Base-by-base conservation (phyloP, 106 monocot genomes). In the Hemerocallis citrina region DNA sequence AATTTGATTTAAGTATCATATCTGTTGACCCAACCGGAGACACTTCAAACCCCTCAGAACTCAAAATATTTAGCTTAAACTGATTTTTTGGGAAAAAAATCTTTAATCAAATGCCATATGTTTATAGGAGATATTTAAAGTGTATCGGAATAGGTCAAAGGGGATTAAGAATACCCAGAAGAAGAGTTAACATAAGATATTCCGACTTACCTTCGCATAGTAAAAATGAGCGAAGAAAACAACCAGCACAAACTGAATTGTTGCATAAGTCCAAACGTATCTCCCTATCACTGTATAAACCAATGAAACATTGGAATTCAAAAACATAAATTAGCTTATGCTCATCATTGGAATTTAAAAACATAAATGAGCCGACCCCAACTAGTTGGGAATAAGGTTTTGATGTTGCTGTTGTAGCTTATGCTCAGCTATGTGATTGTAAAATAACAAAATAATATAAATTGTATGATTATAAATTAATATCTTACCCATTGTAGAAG, bases 171-270 rank as follows among this genome's bases (percentile, higher is more conserved):
- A n/a, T n/a, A n/a, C n/a, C n/a, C n/a, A n/a, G n/a, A n/a, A n/a
- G n/a, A n/a, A n/a, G n/a, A n/a, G n/a, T 64, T 28, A 10, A 12
- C 2, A 28, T 31, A 25, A 62, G 23, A 21, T 19, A 12, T 62
- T 38, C 10, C 19, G 27, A 38, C 77, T 77, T 68, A 77, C 81
- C 28, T 32, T 57, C 10, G 61, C 45, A 65, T 77, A 73, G 47
- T 77, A 82, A 34, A 77, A 48, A 70, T 82, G 81, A 41, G 77
- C 69, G 36, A 77, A 77, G 55, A 82, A 44, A 24, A 73, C 77
- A 1, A 82, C 77, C 40, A 82, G 43, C 7, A 69, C 36, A 58
- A 82, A 82, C 65, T 82, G 81, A 42, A 77, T 22, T 3, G 55
- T 25, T 16, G 77, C 65, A 55, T 82, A 82, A 34, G 62, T 40